A percentile compares a stretch with the other conserved stretches of the same genome.
Evolutionary conservation across 108 stramenopile genomes (phyloP).

Genomic region (Aurantiochytrium sp.): DNA sequence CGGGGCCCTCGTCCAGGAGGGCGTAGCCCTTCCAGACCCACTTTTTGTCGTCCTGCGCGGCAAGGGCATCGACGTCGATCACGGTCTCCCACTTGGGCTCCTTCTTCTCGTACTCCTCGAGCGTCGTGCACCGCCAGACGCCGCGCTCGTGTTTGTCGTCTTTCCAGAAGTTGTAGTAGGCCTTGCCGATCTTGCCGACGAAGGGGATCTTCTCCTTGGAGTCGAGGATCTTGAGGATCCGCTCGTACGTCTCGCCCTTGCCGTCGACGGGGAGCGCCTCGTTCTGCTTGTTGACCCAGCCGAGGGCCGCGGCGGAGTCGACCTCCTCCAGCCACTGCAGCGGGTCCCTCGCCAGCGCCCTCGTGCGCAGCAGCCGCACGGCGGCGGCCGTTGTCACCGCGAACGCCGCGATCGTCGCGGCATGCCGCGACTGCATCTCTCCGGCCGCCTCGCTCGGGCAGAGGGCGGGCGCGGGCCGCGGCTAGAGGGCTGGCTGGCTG

Average conservation of each 20-base stretch:
- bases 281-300: constrained; percentile 36
- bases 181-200: constrained; percentile 30
- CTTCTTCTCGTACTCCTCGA: constrained; percentile 50
- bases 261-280: neutral
- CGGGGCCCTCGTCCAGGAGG: constrained; percentile 54
- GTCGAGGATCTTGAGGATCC: constrained; percentile 34
- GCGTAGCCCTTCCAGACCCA: constrained; percentile 82
- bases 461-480: too few species aligned
- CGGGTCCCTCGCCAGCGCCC: neutral
- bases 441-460: too few species aligned
- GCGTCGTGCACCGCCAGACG: constrained; percentile 71
- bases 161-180: constrained; percentile 52
- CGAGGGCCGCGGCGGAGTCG: constrained; percentile 28
- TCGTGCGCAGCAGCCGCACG: neutral
- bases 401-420: neutral
- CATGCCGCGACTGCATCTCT: neutral
- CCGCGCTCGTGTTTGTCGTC: constrained; percentile 58
- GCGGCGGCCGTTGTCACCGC: neutral
- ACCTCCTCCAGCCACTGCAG: constrained; percentile 38
- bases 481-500: too few species aligned
- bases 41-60: constrained; percentile 58
- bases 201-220: constrained; percentile 45
- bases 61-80: constrained; percentile 76
- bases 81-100: constrained; percentile 71
- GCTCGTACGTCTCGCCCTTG: neutral